Evolutionary conservation across 108 stramenopile species (phyloP), one percentile per base, ranked within the genome.

Genomic region (Skeletonema marinoi): DNA sequence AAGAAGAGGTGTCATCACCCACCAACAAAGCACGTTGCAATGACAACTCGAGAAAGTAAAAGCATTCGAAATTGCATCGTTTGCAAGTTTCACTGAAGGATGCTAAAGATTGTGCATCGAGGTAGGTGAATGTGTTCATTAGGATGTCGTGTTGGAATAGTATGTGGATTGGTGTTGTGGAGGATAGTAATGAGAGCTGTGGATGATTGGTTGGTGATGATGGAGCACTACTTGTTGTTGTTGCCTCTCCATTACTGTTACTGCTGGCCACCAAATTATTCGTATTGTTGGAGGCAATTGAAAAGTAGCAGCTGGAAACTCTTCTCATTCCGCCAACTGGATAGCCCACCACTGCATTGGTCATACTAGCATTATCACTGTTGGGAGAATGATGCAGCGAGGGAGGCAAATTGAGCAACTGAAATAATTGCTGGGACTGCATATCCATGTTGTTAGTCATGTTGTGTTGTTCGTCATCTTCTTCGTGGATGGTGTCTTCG

Each of bases 11-110:
- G 19, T 32, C 54, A 21, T 51, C 58, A 4, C 68, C 65, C 44
- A 82, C 56, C 35, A 90, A 36, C 32, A 90, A 35, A 1, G 91
- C 87, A 58, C 89, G 71, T 71, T 94, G 89, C 44, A 94, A 79
- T 69, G 90, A 90, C 32, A 92, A 80, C 60, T 91, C 90, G 61
- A 94, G 67, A 78, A 85, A 92, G 51, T 92, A 90, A 71, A 89
- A 91, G 25, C 77, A 78, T 85, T 92, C 91, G 71, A 88, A 90
- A 46, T 94, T 94, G 1, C 87, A 84, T 19, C 84, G 68, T 25
- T 84, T 62, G 19, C 83, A 86, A 6, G 90, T 94, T 77, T 92
- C 90, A 7, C 88, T 89, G 67, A 94, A 92, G n/a, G 81, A 59
- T 4, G 88, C 77, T 41, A 94, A 36, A 2, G 87, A 82, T 4